Base-by-base conservation (phyloP, 768 basidiomycete species). In the Tricholoma hemisulphureum region DNA sequence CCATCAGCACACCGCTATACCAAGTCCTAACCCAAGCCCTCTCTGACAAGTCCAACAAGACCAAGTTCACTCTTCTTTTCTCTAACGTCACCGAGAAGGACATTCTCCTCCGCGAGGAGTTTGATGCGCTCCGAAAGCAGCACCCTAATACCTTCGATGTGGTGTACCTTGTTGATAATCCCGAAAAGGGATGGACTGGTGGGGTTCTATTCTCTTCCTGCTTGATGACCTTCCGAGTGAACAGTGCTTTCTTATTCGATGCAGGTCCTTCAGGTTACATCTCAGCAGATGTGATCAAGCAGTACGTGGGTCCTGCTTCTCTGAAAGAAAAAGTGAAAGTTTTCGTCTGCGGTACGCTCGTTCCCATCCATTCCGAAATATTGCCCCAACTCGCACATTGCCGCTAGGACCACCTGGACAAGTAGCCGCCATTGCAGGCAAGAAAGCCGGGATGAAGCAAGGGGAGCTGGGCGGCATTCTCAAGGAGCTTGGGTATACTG, bases 1-100 rank as follows among this genome's bases (percentile, higher is more conserved):
- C 52, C 53, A 51, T 49, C 65, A 93, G 89, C 60, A 89, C 92
- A 8, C 92, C 92, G 2, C 81, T 94, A 46, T 93, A 90, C 76
- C 92, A 93, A 72, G 75, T 97, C 65, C 68, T 95, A 45, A 78
- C 78, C 43, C 85, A 94, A 69, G 88, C 92, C 8, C 83, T 84
- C 43, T 64, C 85, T 1, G 87, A 92, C 66, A 80, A 83, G 29
- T 64, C 73, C 39, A 97, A 98, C 84, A 93, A 87, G 77, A 98
- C 97, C 59, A 94, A 94, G 66, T 97, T 93, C 79, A 96, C 88
- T 48, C 80, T 98, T 55, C 76, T 99, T 65, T 98, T 91, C 74
- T 87, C 91, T 35, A 98, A 98, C 71, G 82, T 94, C 35, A 84
- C 93, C 13, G 92, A 94, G 69, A 79, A 83, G 53, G 97, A 99